phyloP scores from a whole-genome alignment of 1,284 basidiomycete species.

The Papiliotrema fonsecae region DNA sequence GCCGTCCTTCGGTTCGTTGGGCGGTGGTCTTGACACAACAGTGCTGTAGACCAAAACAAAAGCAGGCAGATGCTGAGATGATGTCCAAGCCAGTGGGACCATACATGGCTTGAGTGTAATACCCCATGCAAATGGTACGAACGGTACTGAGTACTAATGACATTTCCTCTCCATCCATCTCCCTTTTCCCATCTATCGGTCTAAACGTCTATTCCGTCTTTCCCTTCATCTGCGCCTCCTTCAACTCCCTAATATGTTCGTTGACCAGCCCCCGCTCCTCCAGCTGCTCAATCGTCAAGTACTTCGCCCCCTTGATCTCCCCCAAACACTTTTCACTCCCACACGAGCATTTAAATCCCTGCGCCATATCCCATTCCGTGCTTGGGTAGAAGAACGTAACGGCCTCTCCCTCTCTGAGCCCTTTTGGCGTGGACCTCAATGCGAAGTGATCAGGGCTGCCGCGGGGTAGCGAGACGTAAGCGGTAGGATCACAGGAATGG shows the following conservation, averaged over 20 bases:
- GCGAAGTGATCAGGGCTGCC: constrained; percentile 49
- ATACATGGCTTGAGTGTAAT: too few species aligned
- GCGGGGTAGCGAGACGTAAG: constrained; percentile 55
- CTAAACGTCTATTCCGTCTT: not conserved
- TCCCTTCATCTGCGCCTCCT: constrained; percentile 20
- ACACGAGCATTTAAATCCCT: constrained; percentile 60
- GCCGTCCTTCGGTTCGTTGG: too few species aligned
- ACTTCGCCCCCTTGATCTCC: constrained; percentile 47
- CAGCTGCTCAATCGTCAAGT: constrained; percentile 39
- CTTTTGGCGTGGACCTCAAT: constrained; percentile 43
- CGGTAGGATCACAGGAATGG: constrained; percentile 63
- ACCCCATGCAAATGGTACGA: too few species aligned
- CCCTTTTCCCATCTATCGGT: too few species aligned
- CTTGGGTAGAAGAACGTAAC: constrained; percentile 62
- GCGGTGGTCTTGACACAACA: too few species aligned
- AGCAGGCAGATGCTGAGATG: too few species aligned
- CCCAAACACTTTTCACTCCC: constrained; percentile 50
- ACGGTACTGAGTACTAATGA: too few species aligned
- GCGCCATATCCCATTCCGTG: constrained; percentile 68
- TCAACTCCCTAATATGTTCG: constrained; percentile 42
- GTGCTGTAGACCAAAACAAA: too few species aligned
- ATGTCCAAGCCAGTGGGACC: too few species aligned
- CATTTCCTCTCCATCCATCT: too few species aligned
- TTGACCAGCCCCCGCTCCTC: constrained; percentile 42
- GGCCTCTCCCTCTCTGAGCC: constrained; percentile 49